Conservation (phyloP, 2,329 filamentous ascomycete species). For the Colletotrichum horii region DNA sequence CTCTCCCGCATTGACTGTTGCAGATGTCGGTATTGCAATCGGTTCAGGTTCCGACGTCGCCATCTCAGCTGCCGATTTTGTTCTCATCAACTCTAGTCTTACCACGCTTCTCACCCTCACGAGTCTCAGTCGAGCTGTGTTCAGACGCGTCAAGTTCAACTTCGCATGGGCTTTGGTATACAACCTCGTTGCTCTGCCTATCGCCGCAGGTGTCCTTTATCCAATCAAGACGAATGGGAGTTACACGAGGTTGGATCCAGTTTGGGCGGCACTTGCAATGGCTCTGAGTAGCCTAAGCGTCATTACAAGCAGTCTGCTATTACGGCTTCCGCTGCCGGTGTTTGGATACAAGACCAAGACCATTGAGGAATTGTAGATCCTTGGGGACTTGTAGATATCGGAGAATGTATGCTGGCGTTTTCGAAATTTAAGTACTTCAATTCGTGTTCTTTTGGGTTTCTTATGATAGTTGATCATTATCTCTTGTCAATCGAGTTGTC, state of each 20-base stretch:
- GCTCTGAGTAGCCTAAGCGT: constrained; percentile 91
- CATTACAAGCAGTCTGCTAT: constrained; percentile 77
- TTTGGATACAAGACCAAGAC: background rate
- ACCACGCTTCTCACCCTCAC: constrained; percentile 76
- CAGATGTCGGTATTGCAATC: constrained; percentile 85
- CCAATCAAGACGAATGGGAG: constrained; percentile 50
- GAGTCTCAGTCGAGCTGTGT: constrained; percentile 72
- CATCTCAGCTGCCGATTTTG: constrained; percentile 80
- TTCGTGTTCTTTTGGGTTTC: background rate
- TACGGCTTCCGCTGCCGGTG: constrained; percentile 51
- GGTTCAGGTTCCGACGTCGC: constrained; percentile 85
- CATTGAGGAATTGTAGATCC: background rate
- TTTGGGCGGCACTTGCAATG: constrained; percentile 93
- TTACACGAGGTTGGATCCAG: constrained; percentile 73
- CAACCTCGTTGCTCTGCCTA: constrained; percentile 77
- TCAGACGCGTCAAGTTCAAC: constrained; percentile 81
- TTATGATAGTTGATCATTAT: background rate
- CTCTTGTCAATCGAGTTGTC: background rate
- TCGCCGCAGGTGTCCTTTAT: constrained; percentile 83
- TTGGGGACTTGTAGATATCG: background rate
- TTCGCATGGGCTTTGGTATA: constrained; percentile 87
- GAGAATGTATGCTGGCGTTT: background rate
- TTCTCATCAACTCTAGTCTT: constrained; percentile 77
- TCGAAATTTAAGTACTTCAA: background rate
- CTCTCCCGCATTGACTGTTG: constrained; percentile 79